Percentiles rank a stretch among this genome's conserved stretches.
These are phyloP conservation scores for Dalbergia cochinchinensis DNA, from an alignment of 306 rosid genomes.

Conservation along the genomic window DNA sequence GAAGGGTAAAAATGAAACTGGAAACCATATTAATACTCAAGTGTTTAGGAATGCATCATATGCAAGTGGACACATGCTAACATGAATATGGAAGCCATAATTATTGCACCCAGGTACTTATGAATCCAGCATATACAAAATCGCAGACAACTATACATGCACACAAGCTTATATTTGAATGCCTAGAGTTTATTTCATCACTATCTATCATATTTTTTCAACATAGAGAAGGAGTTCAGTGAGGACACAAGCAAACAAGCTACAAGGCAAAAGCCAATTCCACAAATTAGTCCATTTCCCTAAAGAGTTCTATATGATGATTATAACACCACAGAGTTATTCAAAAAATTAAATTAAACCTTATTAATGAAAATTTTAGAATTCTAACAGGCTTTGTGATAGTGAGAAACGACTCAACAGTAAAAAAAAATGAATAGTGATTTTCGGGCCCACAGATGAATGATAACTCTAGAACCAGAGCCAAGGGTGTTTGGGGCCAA, in stretches of 20 bases:
- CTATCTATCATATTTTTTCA: conserved; percentile 7
- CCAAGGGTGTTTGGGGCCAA: too few relatives aligned
- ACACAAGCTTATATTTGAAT: background rate
- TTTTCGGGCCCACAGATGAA: too few relatives aligned
- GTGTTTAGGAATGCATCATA: background rate
- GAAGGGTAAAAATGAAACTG: background rate
- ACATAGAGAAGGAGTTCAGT: conserved; percentile 9
- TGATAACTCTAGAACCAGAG: too few relatives aligned
- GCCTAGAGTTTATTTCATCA: conserved; percentile 26
- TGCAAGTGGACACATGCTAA: background rate
- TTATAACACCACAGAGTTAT: too few relatives aligned
- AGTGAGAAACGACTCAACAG: too few relatives aligned
- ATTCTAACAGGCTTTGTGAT: too few relatives aligned
- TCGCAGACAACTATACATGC: background rate
- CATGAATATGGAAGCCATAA: background rate
- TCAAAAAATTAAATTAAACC: too few relatives aligned
- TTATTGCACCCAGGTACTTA: conserved; percentile 20
- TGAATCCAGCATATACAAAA: conserved; percentile 13
- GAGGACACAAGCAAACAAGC: conserved; percentile 26
- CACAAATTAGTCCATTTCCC: conserved; percentile 22
- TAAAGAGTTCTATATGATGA: background rate
- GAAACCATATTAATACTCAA: background rate
- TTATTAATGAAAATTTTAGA: too few relatives aligned
- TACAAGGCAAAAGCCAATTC: conserved; percentile 23
- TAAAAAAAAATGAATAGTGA: too few relatives aligned